Evolutionary conservation across 1,284 basidiomycete species (phyloP).

Genomic region (Agroathelia rolfsii): DNA sequence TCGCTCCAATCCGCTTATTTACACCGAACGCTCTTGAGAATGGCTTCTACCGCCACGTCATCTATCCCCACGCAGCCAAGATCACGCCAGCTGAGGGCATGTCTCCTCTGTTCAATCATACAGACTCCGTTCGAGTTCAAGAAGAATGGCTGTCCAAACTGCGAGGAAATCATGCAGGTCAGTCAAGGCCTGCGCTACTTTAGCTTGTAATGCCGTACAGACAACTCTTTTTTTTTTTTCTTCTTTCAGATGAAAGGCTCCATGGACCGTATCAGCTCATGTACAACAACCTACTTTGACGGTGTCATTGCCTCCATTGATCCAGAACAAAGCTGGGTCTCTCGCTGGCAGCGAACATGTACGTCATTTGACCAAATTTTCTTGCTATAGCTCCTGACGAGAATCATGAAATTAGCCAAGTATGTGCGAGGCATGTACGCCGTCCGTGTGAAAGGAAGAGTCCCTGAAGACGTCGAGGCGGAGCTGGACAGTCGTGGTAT

Average conservation of each 20-base stretch:
- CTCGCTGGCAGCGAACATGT: conserved; percentile 88
- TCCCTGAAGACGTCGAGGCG: conserved; percentile 79
- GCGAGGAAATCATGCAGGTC: conserved; percentile 93
- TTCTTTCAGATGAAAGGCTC: conserved; percentile 80
- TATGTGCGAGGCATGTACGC: conserved; percentile 84
- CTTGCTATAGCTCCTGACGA: conserved; percentile 7
- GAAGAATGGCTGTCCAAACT: conserved; percentile 88
- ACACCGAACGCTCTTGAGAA: no score
- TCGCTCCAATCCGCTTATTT: no score
- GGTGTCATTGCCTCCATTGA: conserved; percentile 86
- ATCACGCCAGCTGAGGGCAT: conserved; percentile 76
- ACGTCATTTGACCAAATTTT: conserved; percentile 23
- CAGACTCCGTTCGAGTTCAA: conserved; percentile 82
- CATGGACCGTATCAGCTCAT: conserved; percentile 74
- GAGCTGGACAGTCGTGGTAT: conserved; percentile 69
- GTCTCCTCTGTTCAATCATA: conserved; percentile 86
- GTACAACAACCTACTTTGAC: conserved; percentile 93
- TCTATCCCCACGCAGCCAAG: conserved; percentile 51
- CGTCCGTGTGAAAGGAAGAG: conserved; percentile 75
- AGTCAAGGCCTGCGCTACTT: no score
- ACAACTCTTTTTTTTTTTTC: no score
- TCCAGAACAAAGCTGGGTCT: conserved; percentile 91
- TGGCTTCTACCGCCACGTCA: no score
- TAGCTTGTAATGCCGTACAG: background rate
- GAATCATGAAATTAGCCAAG: conserved; percentile 47